Evolutionary conservation across 495 filamentous ascomycete species (phyloP), one percentile per base, ranked within the genome.

Genomic region (Immersiella caudata): DNA sequence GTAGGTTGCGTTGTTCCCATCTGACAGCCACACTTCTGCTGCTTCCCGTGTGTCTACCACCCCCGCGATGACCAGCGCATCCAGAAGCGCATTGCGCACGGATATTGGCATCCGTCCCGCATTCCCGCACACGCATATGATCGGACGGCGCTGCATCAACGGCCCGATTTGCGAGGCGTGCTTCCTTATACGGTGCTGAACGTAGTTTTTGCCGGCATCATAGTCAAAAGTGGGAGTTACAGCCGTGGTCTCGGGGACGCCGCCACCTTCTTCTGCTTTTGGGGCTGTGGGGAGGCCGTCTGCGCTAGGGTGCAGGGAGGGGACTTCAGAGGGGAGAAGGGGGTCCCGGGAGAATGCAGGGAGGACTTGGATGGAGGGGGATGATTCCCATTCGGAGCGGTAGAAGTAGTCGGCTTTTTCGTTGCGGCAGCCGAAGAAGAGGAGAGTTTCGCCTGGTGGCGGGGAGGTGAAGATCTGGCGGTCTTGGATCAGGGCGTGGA

Each of bases 361-460:
- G 64, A 87, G 78, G 14, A 96, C 86, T 22, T 84, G 76, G 8
- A 91, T 58, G 9, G 70, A 66, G 1, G 67, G 52, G 18, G 88
- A 66, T 1, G 40, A 9, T 0, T 71, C 49, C 94, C 93, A 97
- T 66, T 97, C 96, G 0, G 86, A 76, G 16, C 81, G 74, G 74
- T 93, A 98, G 78, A 91, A 93, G 74, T 82, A 97, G 74, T 99
- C 95, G 0, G 88, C 84, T 0, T 76, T 65, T 5, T 79, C 76
- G 71, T 92, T 95, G 12, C 95, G 88, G 36, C 89, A 90, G 12
- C 95, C 95, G 69, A 90, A 98, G 72, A 98, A 86, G 2, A 97
- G 80, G 5, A 87, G 36, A 14, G 68, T 79, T 7, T 76, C 70
- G 6, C 73, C 78, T 0, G 29, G 70, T 1, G 66, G 54, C 8